Percentiles rank a stretch among this genome's conserved stretches.
phyloP scores from a whole-genome alignment of 805 yeast species.

The Debaryomyces tyrocola region DNA sequence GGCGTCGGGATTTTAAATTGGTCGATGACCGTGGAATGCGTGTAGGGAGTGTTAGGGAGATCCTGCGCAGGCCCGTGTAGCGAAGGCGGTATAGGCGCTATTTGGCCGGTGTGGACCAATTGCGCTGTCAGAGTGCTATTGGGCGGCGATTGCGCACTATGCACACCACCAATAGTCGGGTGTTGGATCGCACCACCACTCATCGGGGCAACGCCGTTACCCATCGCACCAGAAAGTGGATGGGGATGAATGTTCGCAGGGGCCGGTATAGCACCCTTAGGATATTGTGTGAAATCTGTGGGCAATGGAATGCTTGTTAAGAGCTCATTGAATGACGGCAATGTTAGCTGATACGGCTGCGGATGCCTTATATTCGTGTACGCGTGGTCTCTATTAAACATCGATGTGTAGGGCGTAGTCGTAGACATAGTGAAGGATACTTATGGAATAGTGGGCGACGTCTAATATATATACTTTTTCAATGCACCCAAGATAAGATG shows the following conservation, averaged over 20 bases:
- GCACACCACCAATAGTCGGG: no score
- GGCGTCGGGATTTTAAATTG: conserved; percentile 2
- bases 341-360: conserved; percentile 1
- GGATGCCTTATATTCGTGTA: neutral
- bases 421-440: no score
- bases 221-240: no score
- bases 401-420: neutral
- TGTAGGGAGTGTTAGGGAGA: neutral
- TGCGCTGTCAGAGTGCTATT: neutral
- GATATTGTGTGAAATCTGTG: conserved; percentile 11
- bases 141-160: neutral
- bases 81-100: neutral
- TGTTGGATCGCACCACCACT: no score
- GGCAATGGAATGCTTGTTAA: conserved; percentile 30
- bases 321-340: conserved; percentile 37
- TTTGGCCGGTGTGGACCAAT: neutral
- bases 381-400: neutral
- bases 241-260: no score
- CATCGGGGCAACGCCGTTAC: no score
- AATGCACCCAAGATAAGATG: neutral
- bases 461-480: neutral
- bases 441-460: neutral
- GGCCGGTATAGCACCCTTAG: neutral
- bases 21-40: neutral
- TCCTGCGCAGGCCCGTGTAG: neutral